These are phyloP conservation scores for Podosphaera fusca DNA, from an alignment of 2,329 filamentous ascomycete genomes.

Conservation along the genomic window DNA sequence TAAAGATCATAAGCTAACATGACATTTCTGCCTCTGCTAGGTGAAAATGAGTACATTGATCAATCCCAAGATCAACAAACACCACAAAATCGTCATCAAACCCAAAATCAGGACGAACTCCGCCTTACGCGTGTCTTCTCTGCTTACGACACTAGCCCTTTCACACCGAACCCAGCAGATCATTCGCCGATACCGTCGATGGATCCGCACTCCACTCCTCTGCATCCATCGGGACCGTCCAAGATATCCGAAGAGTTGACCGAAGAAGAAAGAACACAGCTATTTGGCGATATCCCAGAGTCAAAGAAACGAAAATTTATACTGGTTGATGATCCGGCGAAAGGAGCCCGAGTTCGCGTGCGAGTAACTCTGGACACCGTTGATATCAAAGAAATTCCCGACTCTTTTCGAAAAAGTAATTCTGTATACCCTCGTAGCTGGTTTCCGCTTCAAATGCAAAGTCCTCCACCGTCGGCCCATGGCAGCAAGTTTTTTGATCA, in stretches of 20 bases:
- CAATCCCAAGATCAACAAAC: constrained; percentile 8
- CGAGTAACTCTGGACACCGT: constrained; percentile 83
- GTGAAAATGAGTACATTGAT: constrained; percentile 38
- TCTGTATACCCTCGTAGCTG: constrained; percentile 81
- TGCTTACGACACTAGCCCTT: constrained; percentile 35
- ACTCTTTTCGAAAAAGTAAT: constrained; percentile 76
- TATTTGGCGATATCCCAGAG: constrained; percentile 76
- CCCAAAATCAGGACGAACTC: constrained; percentile 36
- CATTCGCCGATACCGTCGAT: constrained; percentile 24
- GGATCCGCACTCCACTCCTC: constrained; percentile 20
- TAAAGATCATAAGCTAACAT: constrained; percentile 13
- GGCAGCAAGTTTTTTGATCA: constrained; percentile 55
- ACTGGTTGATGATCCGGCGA: constrained; percentile 71
- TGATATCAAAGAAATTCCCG: constrained; percentile 85
- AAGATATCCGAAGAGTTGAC: constrained; percentile 17
- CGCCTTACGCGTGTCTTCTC: constrained; percentile 55
- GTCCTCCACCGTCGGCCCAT: constrained; percentile 51
- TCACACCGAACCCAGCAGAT: constrained; percentile 35
- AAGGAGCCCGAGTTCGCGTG: constrained; percentile 61
- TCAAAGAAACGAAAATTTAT: constrained; percentile 92
- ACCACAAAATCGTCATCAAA: constrained; percentile 41
- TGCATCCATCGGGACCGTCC: constrained; percentile 5
- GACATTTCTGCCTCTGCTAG: constrained; percentile 19
- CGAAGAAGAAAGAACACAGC: constrained; percentile 33
- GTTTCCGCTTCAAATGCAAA: constrained; percentile 83